A percentile compares a stretch with the other conserved stretches of the same genome.
Evolutionary conservation across 108 stramenopile genomes (phyloP).

Genomic region (Nitzschia sp.): DNA sequence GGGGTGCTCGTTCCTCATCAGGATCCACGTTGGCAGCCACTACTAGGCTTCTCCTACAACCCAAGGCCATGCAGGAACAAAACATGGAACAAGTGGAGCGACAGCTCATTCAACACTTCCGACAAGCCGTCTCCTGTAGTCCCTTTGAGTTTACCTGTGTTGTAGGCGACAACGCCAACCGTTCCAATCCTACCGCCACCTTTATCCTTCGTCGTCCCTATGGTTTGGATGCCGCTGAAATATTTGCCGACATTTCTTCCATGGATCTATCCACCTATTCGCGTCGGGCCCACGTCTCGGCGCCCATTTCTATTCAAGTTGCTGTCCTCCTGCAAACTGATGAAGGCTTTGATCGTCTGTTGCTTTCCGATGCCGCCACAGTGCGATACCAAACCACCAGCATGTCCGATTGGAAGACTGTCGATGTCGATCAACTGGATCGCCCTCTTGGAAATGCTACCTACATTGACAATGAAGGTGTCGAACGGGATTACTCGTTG

Average conservation of each 20-base stretch:
- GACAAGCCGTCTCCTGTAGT: slow-evolving; percentile 43
- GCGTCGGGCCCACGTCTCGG: slow-evolving; percentile 42
- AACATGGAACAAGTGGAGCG: slow-evolving; percentile 31
- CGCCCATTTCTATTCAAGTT: slow-evolving; percentile 56
- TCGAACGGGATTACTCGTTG: slow-evolving; percentile 68
- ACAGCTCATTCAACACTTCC: slow-evolving; percentile 28
- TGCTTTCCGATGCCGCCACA: slow-evolving; percentile 41
- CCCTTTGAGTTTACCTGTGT: slow-evolving; percentile 46
- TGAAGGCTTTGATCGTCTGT: slow-evolving; percentile 39
- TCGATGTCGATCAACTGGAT: slow-evolving; percentile 61
- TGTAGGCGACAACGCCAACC: neutral
- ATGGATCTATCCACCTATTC: slow-evolving; percentile 37
- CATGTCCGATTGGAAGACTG: slow-evolving; percentile 44
- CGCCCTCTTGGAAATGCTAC: slow-evolving; percentile 59
- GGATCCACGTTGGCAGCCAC: slow-evolving; percentile 19
- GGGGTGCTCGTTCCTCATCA: too few relatives aligned
- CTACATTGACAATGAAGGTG: slow-evolving; percentile 75
- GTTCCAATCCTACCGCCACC: slow-evolving; percentile 38
- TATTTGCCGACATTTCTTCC: slow-evolving; percentile 23
- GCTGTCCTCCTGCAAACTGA: slow-evolving; percentile 43
- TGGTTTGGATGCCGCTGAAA: slow-evolving; percentile 28
- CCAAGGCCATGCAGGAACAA: slow-evolving; percentile 24
- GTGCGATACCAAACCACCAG: slow-evolving; percentile 37
- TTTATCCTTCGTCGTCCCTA: slow-evolving; percentile 63
- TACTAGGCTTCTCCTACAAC: slow-evolving; percentile 24